Percentiles rank a stretch among this genome's conserved stretches.
Conservation (phyloP, 2,329 filamentous ascomycete species). For the Aspergillus flavus region DNA sequence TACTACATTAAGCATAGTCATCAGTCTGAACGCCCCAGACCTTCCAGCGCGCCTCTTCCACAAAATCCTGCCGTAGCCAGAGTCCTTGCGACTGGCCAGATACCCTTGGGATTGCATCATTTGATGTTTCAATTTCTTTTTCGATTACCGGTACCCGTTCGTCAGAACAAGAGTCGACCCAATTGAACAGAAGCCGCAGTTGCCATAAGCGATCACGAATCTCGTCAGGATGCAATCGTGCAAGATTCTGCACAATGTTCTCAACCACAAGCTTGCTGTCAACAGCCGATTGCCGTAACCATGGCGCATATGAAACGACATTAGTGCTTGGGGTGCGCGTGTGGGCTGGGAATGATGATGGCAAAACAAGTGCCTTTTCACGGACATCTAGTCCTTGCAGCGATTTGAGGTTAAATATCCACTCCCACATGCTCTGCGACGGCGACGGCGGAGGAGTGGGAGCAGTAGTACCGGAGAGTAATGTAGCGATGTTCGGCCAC, state of each 20-base stretch:
- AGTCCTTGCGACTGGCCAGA: conserved; percentile 29
- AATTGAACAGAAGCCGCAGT: conserved; percentile 65
- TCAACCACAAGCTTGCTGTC: conserved; percentile 73
- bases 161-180: conserved; percentile 54
- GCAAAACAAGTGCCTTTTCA: conserved; percentile 67
- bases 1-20: conserved; percentile 12
- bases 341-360: conserved; percentile 40
- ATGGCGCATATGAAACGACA: conserved; percentile 49
- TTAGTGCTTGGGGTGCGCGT: conserved; percentile 45
- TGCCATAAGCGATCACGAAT: conserved; percentile 63
- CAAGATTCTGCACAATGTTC: conserved; percentile 42
- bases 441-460: conserved; percentile 32
- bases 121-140: conserved; percentile 41
- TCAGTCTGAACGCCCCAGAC: conserved; percentile 43
- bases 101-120: conserved; percentile 7
- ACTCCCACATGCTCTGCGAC: conserved; percentile 62
- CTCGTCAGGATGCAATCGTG: conserved; percentile 42
- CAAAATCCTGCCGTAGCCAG: conserved; percentile 42
- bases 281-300: conserved; percentile 62
- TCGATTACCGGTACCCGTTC: conserved; percentile 26
- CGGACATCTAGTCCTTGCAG: conserved; percentile 61
- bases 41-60: conserved; percentile 46
- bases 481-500: conserved; percentile 25
- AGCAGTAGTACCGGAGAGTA: conserved; percentile 22
- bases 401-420: conserved; percentile 68